Evolutionary conservation across 2,329 filamentous ascomycete species (phyloP).

Genomic region (Elsinoe australis): DNA sequence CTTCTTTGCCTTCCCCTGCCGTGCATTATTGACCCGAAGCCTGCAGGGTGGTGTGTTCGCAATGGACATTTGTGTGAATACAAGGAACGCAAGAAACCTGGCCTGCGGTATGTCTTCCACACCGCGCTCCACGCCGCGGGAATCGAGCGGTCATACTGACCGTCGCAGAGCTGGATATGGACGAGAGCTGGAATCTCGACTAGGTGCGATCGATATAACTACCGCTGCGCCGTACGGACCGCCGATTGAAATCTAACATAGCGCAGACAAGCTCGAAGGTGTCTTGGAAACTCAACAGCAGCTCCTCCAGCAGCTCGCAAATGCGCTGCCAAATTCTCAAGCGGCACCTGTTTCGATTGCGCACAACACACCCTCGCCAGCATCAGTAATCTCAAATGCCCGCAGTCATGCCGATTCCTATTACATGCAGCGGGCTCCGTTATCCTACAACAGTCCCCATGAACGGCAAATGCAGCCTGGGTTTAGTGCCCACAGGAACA

Average conservation of each 20-base stretch:
- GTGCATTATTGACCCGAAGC: constrained; percentile 4
- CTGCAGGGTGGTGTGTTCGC: constrained; percentile 44
- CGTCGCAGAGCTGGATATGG: constrained; percentile 39
- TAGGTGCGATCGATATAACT: constrained; percentile 38
- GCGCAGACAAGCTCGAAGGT: constrained; percentile 40
- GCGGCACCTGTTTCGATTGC: constrained; percentile 19
- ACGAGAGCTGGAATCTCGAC: constrained; percentile 53
- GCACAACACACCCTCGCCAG: constrained; percentile 9
- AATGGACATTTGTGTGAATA: constrained; percentile 62
- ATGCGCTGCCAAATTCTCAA: constrained; percentile 6
- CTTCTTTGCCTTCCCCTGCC: neutral
- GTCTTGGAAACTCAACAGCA: constrained; percentile 40
- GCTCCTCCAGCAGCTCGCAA: constrained; percentile 39
- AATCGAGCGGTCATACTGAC: neutral
- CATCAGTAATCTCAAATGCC: constrained; percentile 9
- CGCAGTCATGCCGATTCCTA: constrained; percentile 10
- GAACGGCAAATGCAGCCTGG: constrained; percentile 20
- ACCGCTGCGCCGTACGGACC: neutral
- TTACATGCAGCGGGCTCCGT: constrained; percentile 5
- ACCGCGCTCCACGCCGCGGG: neutral
- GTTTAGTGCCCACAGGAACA: constrained; percentile 15
- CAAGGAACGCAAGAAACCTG: constrained; percentile 63
- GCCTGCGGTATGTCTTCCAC: constrained; percentile 35
- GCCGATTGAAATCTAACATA: constrained; percentile 15
- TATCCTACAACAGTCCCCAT: constrained; percentile 19